Conservation (phyloP, 164 flowering plant species). For the Vitis riparia region DNA sequence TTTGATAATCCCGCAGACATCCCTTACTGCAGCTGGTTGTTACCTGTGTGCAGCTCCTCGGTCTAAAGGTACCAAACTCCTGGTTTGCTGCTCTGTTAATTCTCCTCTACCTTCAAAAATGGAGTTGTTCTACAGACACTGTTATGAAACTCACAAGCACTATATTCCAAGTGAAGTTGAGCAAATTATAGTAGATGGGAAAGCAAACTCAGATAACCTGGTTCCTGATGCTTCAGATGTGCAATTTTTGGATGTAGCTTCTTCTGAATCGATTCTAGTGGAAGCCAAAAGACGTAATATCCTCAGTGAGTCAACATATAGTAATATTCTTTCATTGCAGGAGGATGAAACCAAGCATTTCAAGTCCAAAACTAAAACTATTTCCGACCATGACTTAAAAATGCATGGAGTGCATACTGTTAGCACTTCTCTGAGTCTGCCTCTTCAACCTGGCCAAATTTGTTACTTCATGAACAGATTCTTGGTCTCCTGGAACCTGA, state of each 20-base stretch:
- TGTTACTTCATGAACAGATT: constrained; percentile 83
- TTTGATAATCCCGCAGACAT: constrained; percentile 51
- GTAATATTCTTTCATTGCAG: constrained; percentile 49
- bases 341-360: constrained; percentile 56
- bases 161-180: constrained; percentile 35
- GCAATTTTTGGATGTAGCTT: constrained; percentile 44
- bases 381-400: constrained; percentile 23
- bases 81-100: constrained; percentile 69
- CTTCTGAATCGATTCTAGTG: constrained; percentile 59
- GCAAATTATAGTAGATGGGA: constrained; percentile 49
- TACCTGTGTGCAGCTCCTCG: constrained; percentile 91
- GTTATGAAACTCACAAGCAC: constrained; percentile 17
- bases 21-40: constrained; percentile 90
- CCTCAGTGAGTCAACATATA: constrained; percentile 58
- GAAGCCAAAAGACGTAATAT: constrained; percentile 62
- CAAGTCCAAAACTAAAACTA: constrained; percentile 28
- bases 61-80: constrained; percentile 69
- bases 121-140: constrained; percentile 21
- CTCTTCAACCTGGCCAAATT: constrained; percentile 43
- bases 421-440: constrained; percentile 17
- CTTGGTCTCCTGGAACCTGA: constrained; percentile 53
- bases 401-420: constrained; percentile 18
- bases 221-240: constrained; percentile 43
- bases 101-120: constrained; percentile 43
- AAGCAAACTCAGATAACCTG: constrained; percentile 34